Evolutionary conservation across 2,329 filamentous ascomycete genomes (phyloP).

Genomic region (Phialocephala sp.): DNA sequence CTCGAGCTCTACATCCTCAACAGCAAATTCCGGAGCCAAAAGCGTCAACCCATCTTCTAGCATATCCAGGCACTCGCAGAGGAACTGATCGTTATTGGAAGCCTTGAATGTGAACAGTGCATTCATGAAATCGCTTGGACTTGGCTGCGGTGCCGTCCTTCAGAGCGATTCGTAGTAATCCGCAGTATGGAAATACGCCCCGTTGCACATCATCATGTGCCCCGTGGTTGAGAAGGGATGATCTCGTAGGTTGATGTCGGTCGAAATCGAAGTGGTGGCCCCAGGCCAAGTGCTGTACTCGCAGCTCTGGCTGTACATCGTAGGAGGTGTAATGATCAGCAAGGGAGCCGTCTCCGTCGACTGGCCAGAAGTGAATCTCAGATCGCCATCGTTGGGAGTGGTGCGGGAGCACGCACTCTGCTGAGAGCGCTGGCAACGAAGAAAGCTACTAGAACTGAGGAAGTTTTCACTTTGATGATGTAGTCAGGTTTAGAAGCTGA

Average conservation of each 20-base stretch:
- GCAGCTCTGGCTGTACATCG: slow-evolving; percentile 5
- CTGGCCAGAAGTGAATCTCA: slow-evolving; percentile 8
- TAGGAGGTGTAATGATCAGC: neutral
- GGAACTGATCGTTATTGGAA: slow-evolving; percentile 8
- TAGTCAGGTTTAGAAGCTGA: neutral
- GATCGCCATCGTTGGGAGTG: slow-evolving; percentile 5
- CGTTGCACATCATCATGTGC: slow-evolving; percentile 9
- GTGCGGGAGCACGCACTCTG: slow-evolving; percentile 11
- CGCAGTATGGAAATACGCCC: slow-evolving; percentile 8
- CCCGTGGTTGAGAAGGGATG: neutral
- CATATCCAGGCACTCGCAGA: slow-evolving; percentile 17
- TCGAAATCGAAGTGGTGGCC: slow-evolving; percentile 12
- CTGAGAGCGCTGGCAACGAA: slow-evolving; percentile 4
- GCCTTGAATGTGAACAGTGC: slow-evolving; percentile 12
- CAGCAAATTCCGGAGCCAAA: slow-evolving; percentile 17
- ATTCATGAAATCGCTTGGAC: slow-evolving; percentile 15
- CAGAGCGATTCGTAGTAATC: slow-evolving; percentile 15
- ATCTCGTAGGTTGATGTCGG: slow-evolving; percentile 5
- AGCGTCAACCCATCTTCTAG: slow-evolving; percentile 8
- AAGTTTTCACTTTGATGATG: slow-evolving; percentile 10
- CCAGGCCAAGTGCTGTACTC: slow-evolving; percentile 17
- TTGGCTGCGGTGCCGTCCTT: slow-evolving; percentile 12
- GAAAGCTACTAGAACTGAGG: slow-evolving; percentile 2
- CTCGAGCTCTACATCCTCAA: slow-evolving; percentile 16
- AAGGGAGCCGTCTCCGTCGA: neutral